Evolutionary conservation across 805 yeast genomes (phyloP).

Genomic region (Cyberlindnera subsufficiens): DNA sequence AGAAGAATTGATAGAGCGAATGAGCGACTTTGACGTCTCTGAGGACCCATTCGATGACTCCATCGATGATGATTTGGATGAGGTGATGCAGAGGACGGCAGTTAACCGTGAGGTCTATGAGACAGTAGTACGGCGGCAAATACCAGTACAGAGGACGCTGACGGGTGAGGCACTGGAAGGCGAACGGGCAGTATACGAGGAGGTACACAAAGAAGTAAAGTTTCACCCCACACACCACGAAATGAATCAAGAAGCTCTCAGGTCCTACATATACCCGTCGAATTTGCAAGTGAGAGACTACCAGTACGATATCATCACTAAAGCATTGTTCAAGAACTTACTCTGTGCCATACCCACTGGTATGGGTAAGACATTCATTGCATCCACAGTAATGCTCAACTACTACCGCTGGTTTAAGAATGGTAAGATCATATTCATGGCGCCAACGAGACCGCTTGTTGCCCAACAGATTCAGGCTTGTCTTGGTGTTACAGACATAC

Average conservation of each 20-base stretch:
- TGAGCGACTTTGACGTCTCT: slow-evolving; percentile 1
- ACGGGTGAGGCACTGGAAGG: slow-evolving; percentile 23
- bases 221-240: slow-evolving; percentile 47
- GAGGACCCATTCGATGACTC: slow-evolving; percentile 25
- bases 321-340: slow-evolving; percentile 66
- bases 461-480: slow-evolving; percentile 96
- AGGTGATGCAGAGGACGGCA: slow-evolving; percentile 22
- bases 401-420: slow-evolving; percentile 77
- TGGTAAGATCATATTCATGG: slow-evolving; percentile 86
- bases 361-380: slow-evolving; percentile 93
- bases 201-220: slow-evolving; percentile 27
- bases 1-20: not conserved
- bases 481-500: slow-evolving; percentile 78
- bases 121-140: slow-evolving; percentile 23
- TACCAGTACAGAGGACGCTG: slow-evolving; percentile 31
- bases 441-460: slow-evolving; percentile 94
- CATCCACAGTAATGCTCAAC: slow-evolving; percentile 89
- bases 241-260: slow-evolving; percentile 33
- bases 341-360: slow-evolving; percentile 96
- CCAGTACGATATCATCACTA: slow-evolving; percentile 73
- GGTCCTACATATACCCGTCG: slow-evolving; percentile 72
- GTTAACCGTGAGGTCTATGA: slow-evolving; percentile 28
- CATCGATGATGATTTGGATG: slow-evolving; percentile 24
- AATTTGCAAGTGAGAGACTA: slow-evolving; percentile 83
- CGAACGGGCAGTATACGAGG: slow-evolving; percentile 28